A percentile compares a stretch with the other conserved stretches of the same genome.
phyloP scores from a whole-genome alignment of 768 basidiomycete genomes.

The Clitopilus passeckerianus region DNA sequence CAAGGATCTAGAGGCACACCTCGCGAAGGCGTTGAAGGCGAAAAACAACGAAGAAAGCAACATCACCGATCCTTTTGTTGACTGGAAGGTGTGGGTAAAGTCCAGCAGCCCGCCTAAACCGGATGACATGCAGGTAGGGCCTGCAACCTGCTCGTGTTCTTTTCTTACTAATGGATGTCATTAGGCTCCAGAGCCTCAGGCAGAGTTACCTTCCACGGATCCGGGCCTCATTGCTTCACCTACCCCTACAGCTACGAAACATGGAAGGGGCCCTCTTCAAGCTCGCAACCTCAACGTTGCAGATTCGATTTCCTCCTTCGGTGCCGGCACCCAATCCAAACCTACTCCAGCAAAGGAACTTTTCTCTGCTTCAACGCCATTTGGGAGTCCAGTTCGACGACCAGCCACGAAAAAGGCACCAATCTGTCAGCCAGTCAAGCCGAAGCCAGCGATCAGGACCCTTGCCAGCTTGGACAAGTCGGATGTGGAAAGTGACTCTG shows the following conservation, averaged over 20 bases:
- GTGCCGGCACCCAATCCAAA: not conserved
- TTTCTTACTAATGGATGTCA: not conserved
- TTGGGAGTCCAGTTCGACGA: not conserved
- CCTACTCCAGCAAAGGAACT: not conserved
- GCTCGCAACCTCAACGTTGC: not conserved
- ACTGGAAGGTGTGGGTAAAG: constrained; percentile 30
- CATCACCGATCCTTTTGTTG: constrained; percentile 30
- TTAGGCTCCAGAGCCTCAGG: not conserved
- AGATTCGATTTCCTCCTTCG: not conserved
- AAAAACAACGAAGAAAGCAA: constrained; percentile 20
- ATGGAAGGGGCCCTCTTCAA: not conserved
- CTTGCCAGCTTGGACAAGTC: not conserved
- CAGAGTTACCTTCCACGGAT: not conserved
- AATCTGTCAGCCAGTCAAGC: not conserved
- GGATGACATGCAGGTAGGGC: not conserved
- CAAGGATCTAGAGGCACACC: constrained; percentile 35
- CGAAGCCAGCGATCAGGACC: not conserved
- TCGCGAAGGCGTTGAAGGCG: constrained; percentile 40
- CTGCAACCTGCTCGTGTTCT: not conserved
- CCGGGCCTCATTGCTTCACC: not conserved
- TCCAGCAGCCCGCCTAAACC: constrained; percentile 21
- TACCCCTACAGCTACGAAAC: not conserved
- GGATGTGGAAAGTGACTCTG: not conserved
- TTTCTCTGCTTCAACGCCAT: not conserved
- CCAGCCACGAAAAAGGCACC: not conserved